Evolutionary conservation across 345 rosid genomes (phyloP).

Genomic region (Moricandia arvensis): DNA sequence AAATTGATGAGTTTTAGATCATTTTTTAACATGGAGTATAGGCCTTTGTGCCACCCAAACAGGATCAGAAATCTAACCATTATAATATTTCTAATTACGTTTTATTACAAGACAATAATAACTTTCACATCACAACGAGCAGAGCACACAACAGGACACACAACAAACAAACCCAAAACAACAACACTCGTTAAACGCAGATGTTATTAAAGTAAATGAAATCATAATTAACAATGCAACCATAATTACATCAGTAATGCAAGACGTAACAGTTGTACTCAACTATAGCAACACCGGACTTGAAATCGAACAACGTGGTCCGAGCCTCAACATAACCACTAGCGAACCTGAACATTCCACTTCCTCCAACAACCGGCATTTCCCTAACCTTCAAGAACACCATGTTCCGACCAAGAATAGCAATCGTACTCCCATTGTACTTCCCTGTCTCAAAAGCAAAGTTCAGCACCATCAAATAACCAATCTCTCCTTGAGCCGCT

Average conservation of each 20-base stretch:
- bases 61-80: conserved; percentile 3
- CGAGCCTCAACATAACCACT: conserved; percentile 48
- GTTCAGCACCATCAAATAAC: conserved; percentile 40
- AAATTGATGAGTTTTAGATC: neutral
- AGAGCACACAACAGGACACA: neutral
- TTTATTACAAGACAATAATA: neutral
- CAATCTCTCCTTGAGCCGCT: conserved; percentile 36
- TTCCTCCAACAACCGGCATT: conserved; percentile 61
- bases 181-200: neutral
- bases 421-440: conserved; percentile 41
- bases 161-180: neutral
- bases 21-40: neutral
- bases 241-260: conserved; percentile 30
- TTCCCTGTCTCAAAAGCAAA: conserved; percentile 41
- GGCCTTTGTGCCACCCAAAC: neutral
- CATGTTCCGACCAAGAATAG: conserved; percentile 42
- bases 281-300: conserved; percentile 31
- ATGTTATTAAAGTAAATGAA: neutral
- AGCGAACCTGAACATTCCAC: conserved; percentile 54
- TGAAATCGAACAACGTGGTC: conserved; percentile 19
- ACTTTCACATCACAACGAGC: neutral
- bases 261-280: conserved; percentile 16
- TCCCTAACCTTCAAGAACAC: conserved; percentile 42
- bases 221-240: neutral
- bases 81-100: neutral